Conservation (phyloP, 176 grass and related monocot genomes). For the Juncus inflexus region DNA sequence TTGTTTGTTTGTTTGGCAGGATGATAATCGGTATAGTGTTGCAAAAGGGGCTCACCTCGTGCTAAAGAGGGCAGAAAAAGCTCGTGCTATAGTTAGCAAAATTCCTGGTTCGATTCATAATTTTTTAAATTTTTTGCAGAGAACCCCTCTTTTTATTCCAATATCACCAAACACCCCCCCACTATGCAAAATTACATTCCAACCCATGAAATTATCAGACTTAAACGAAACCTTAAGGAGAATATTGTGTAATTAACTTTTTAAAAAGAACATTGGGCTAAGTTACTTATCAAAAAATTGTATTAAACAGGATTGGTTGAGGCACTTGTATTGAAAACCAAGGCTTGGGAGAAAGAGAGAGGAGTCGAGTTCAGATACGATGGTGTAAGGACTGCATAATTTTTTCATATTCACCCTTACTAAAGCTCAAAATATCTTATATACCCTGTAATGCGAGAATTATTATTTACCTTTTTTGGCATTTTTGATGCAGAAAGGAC, state of each 20-base stretch:
- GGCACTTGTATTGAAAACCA: constrained; percentile 40
- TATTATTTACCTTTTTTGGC: constrained; percentile 5
- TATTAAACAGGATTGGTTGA: constrained; percentile 57
- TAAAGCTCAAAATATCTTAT: constrained; percentile 9
- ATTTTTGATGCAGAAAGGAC: constrained; percentile 25
- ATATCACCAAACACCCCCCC: background rate
- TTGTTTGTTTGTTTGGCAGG: constrained; percentile 31
- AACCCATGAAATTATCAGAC: too few relatives aligned
- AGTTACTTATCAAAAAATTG: background rate
- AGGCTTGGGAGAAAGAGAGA: constrained; percentile 64
- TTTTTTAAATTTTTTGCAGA: background rate
- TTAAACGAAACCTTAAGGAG: too few relatives aligned
- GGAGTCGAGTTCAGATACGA: constrained; percentile 55
- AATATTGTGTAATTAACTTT: background rate
- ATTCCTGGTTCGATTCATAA: constrained; percentile 49
- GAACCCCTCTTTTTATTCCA: background rate
- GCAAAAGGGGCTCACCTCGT: constrained; percentile 62
- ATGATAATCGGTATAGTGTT: constrained; percentile 64
- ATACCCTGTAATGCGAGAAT: background rate
- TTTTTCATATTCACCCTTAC: background rate
- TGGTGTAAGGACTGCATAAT: constrained; percentile 39
- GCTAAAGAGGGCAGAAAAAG: constrained; percentile 72
- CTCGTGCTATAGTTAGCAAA: constrained; percentile 56
- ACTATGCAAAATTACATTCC: background rate
- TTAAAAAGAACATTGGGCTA: too few relatives aligned